Conservation (phyloP, 768 basidiomycete genomes). For the Strobilomyces confusus region DNA sequence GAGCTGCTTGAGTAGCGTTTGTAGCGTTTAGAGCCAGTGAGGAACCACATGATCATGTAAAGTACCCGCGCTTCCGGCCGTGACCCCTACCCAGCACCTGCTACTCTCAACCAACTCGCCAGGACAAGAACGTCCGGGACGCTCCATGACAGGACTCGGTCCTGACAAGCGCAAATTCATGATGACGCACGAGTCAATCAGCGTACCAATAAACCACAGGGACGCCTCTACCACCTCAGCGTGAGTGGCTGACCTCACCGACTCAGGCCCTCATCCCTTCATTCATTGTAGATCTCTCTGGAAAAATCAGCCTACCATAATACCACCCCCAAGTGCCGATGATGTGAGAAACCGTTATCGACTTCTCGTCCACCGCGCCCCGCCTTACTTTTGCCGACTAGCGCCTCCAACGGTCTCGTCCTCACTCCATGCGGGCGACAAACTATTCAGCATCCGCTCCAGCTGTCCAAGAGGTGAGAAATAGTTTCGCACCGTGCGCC, state of each 20-base stretch:
- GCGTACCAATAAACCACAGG: conserved; percentile 23
- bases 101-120: neutral
- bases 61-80: neutral
- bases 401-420: neutral
- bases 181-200: conserved; percentile 8
- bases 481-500: neutral
- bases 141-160: conserved; percentile 8
- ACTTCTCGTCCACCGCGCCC: neutral
- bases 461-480: conserved; percentile 13
- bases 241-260: conserved; percentile 23
- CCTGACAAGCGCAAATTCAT: conserved; percentile 11
- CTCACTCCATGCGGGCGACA: neutral
- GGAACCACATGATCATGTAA: neutral
- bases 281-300: conserved; percentile 11
- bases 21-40: no score
- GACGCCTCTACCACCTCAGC: conserved; percentile 24
- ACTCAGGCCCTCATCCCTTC: neutral
- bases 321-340: conserved; percentile 12
- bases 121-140: conserved; percentile 2
- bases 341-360: conserved; percentile 13
- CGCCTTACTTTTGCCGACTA: conserved; percentile 8
- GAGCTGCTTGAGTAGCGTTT: conserved; percentile 3
- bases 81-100: neutral
- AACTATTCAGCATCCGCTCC: conserved; percentile 14
- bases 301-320: conserved; percentile 22